Evolutionary conservation across 2,329 filamentous ascomycete species (phyloP), one percentile per base, ranked within the genome.

Genomic region (Paracorniculantispora psalliotae): DNA sequence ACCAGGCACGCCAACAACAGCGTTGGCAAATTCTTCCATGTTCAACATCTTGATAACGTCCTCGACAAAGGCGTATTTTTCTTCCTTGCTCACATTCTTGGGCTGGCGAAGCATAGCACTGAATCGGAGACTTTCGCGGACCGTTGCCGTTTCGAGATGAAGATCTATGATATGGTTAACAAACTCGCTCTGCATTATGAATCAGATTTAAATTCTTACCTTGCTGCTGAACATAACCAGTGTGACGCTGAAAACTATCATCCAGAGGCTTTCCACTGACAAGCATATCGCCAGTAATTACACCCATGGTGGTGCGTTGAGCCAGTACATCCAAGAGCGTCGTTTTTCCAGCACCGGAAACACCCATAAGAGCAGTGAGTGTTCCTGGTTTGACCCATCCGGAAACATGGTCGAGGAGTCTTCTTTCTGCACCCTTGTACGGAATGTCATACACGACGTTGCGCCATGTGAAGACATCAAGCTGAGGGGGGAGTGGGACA

Each of bases 381-480:
- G 90, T 96, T 30, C 92, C 92, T 0, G 92, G 92, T 71, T 92
- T 92, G 59, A 96, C 90, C 89, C 90, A 96, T 6, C 92, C 92
- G 64, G 90, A 85, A 1, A 96, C 89, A 59, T 92, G 77, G 64
- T 96, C 87, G 55, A 96, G 74, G 61, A 96, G 70, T 19, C 88
- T 81, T n/a, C 90, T 83, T 1, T 79, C 75, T 63, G 90, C 83
- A 1, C 79, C 80, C 73, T 94, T 94, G 73, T 96, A 89, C 65
- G 88, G 82, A 63, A 85, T 81, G 21, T 85, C 79, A 59, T 82
- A 96, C 63, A 85, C 87, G 0, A 94, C 86, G 65, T 92, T 80
- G 58, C 84, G 80, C 91, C 90, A 96, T 43, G 89, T 88, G 71
- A 94, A 93, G 57, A 92, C 81, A 37, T 79, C 77, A 4, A 65